Base-by-base conservation (phyloP, 352 stramenopile species). In the Globisporangium abappressorium region DNA sequence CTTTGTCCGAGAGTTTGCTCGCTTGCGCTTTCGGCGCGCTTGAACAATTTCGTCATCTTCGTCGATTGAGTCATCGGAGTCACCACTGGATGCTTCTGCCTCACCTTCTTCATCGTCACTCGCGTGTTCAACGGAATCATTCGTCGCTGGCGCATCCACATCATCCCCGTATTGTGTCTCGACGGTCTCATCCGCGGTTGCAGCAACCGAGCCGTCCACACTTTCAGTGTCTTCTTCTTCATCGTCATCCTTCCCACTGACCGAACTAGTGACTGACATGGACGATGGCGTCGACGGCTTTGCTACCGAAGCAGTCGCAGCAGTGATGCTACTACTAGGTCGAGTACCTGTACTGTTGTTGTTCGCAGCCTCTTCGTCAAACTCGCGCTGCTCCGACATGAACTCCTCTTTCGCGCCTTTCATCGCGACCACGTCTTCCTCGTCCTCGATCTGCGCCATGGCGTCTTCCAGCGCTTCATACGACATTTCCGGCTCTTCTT, bases 391-490 rank as follows among this genome's bases (percentile, higher is more conserved):
- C 66, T 91, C 83, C 15, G 75, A 76, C 43, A 86, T 36, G 57
- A 81, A 78, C 60, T 93, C 83, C 2, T 82, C 81, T 34, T 79
- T 70, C 20, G 84, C 93, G 12, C 84, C 95, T 47, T 90, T 80
- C 81, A 98, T 97, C 2, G 95, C 96, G 12, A 90, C 85, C 7
- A 98, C 94, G 73, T 99, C 96, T 59, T 98, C 94, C 62, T 97
- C 93, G 70, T 99, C 97, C 79, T 99, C 97, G 6, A 99, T 70
- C 54, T 95, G 80, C 14, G 93, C 87, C 96, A 99, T 99, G 6
- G 94, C 93, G 30, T 84, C 90, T 70, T 98, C 89, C 55, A 99
- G 87, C 9, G 75, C 79, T 68, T 91, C 85, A 60, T 88, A 71
- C 24, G 83, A 82, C 59, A 89, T 15, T 78, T 87, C 72, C 67